Base-by-base conservation (phyloP, 495 filamentous ascomycete genomes). In the Mytilinidion resinicola region DNA sequence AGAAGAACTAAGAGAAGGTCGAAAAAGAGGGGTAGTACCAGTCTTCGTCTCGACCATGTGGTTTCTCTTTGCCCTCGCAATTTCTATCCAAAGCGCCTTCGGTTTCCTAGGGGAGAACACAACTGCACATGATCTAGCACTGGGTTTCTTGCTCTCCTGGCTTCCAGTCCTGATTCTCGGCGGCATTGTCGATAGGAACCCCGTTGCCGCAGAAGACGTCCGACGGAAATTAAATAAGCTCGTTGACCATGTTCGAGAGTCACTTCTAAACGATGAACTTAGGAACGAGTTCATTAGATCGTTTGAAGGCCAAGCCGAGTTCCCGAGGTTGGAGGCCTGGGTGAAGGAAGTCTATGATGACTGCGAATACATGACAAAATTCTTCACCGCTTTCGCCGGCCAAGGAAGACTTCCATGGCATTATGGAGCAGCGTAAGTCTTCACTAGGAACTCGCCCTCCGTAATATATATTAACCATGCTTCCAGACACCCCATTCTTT, bases 131-230 rank as follows among this genome's bases (percentile, higher is more conserved):
- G 62, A 73, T 43, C 69, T 81, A 1, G 78, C 75, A 0, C 59
- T 81, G 1, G 79, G 78, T 3, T 53, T 78, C 1, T 51, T 81
- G 8, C 59, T 80, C 17, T 62, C 68, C 4, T 81, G 77, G 79
- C 52, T 81, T 6, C 78, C 78, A 10, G 57, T 79, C n/a, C 55
- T 81, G 12, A 68, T 78, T 17, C 54, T 77, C 3, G 70, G 70
- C 46, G 66, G 63, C 9, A 78, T 81, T 37, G 66, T 78, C 3
- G 78, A 81, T 62, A 70, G 78, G 10, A 81, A 81, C 52, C 76
- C 77, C 0, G 65, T 68, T 12, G 73, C 74, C 4, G 59, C 73
- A 0, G 71, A 68, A 15, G 59, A 74, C 35, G 70, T 69, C 11
- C 59, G 72, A 36, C 50, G 34, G n/a, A 72, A 73, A 39, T 46